Evolutionary conservation across 2,329 filamentous ascomycete genomes (phyloP), one percentile per base, ranked within the genome.

Genomic region (Hymenoscyphus albidus): DNA sequence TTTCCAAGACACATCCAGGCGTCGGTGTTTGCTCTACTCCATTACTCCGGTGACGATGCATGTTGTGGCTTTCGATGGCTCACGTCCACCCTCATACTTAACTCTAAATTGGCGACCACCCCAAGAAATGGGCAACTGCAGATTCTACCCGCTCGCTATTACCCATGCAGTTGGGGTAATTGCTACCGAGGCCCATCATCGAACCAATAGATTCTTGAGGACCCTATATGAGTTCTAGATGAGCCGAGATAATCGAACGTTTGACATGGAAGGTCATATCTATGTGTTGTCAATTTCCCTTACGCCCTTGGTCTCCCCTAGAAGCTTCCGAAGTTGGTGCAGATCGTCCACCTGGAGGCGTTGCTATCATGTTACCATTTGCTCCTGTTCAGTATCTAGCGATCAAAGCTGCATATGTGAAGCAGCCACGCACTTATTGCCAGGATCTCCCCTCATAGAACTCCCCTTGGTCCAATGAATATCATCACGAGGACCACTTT

Each of bases 401-500:
- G 67, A 51, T 64, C 61, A 67, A 67, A 64, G 56, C 18, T 68
- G 68, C 66, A 68, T 65, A 55, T 38, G 27, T 56, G 60, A 67
- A 68, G 64, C 62, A 62, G 42, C 48, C 64, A 59, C 62, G 66
- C 69, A 69, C 60, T 59, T 62, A 35, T 39, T 64, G 51, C 69
- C 65, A 38, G 66, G 67, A 67, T 71, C 40, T 12, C 9, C 5
- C 18, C 31, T 31, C 44, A 62, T 61, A 48, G 35, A 58, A 61
- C 31, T 59, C 58, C 38, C 4, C 31, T 61, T 60, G 18, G 59
- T 40, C 71, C 70, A 72, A 71, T 71, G 66, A 65, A 63, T 63
- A 51, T 57, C 42, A 42, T 67, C 63, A 63, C 61, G 65, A 54
- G 61, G 48, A 27, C 60, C 22, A 9, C 31, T 58, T 58, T n/a